Evolutionary conservation across 257 asterid species (phyloP), one percentile per base, ranked within the genome.

Genomic region (Primulina huaijiensis): DNA sequence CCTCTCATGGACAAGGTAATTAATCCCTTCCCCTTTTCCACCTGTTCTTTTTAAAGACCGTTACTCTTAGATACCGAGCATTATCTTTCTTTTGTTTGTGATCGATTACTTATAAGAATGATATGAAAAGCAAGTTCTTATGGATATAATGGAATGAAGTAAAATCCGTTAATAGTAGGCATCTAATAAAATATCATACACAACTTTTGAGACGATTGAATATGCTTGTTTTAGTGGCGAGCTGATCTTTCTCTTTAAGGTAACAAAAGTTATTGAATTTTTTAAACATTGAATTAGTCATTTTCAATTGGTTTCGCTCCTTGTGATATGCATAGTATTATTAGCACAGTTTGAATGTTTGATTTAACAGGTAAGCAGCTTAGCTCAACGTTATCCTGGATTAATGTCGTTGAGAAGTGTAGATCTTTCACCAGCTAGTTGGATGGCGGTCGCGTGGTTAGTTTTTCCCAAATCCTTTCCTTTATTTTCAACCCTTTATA

Each of bases 351-450:
- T 50, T 50, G 17, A 50, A 14, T 16, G 21, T 56, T 67, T 10
- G 10, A 38, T 50, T 63, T 38, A 21, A 67, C 82, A 84, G 88
- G 75, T 84, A 29, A 57, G 71, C 64, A 75, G 61, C 69, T 79
- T 81, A 25, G 77, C 84, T 58, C 76, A 79, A 69, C 75, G 81
- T 68, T 72, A 35, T 68, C 81, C 88, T 2, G 84, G 88, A 57
- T 73, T 84, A 58, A 77, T 74, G 86, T 76, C 88, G 23, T 60
- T 84, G 80, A 84, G 74, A 75, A 81, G 86, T 69, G 84, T 81
- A 53, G 88, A 84, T 67, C 86, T 91, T 68, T 89, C 96, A 46
- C 96, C 97, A 1, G 96, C 97, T 30, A 87, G 96, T 82, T 91
- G 97, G 88, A 69, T 84, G 86, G 79, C 88, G 2, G 86, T 84